A percentile compares a stretch with the other conserved stretches of the same genome.
phyloP scores from a whole-genome alignment of 257 asterid genomes.

The Jacaranda copaia region DNA sequence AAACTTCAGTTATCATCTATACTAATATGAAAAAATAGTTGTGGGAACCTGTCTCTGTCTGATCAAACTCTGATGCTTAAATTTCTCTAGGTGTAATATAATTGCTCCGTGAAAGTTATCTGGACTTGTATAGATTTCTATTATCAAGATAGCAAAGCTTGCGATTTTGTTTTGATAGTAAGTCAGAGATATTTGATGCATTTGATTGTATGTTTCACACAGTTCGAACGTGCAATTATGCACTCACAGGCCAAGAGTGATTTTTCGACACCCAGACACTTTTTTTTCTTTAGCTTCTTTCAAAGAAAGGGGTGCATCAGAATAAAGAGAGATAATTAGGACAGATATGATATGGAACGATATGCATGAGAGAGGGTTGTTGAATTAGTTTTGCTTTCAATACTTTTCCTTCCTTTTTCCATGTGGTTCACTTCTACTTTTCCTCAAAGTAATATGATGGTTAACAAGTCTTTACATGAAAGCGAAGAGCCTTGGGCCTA shows the following conservation, averaged over 20 bases:
- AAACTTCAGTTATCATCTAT: background rate
- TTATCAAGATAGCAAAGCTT: background rate
- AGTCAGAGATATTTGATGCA: conserved; percentile 25
- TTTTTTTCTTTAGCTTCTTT: background rate
- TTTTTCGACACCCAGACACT: background rate
- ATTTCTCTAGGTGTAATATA: background rate
- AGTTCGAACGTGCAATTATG: conserved; percentile 18
- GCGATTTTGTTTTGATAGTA: background rate
- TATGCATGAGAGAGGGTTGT: background rate
- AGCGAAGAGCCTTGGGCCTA: background rate
- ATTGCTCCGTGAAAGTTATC: background rate
- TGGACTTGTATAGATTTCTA: background rate
- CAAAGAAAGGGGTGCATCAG: background rate
- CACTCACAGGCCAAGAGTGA: conserved; percentile 1
- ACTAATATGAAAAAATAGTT: too few relatives aligned
- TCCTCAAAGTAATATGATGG: background rate
- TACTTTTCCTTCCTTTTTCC: background rate
- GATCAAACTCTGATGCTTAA: conserved; percentile 1
- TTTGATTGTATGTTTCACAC: conserved; percentile 26
- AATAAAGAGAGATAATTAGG: background rate
- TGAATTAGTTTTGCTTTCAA: background rate
- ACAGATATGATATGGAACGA: background rate
- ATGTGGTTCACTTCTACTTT: background rate
- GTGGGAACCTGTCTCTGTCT: background rate
- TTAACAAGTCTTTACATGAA: conserved; percentile 4